Conservation (phyloP, 345 rosid species). For the Excoecaria agallocha region DNA sequence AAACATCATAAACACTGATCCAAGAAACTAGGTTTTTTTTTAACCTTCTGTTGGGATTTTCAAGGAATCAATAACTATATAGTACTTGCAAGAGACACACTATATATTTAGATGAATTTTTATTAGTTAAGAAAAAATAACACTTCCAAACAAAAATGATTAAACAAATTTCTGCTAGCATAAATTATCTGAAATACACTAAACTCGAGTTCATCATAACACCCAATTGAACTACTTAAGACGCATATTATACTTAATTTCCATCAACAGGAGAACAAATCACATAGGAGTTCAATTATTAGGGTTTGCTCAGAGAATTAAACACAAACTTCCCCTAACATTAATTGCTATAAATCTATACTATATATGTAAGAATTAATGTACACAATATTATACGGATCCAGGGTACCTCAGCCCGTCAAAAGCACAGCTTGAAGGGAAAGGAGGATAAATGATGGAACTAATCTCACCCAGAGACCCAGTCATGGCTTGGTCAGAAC, state of each 20-base stretch:
- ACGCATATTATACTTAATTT: conserved; percentile 13
- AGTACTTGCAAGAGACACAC: no score
- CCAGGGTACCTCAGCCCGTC: conserved; percentile 31
- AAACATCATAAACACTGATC: no score
- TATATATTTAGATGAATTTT: no score
- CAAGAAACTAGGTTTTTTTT: no score
- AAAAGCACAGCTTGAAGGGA: conserved; percentile 23
- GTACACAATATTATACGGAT: conserved; percentile 17
- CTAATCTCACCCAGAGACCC: conserved; percentile 32
- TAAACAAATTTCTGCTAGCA: not conserved
- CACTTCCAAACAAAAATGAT: not conserved
- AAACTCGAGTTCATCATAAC: not conserved
- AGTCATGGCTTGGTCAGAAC: conserved; percentile 13
- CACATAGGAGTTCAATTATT: conserved; percentile 18
- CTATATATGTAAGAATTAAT: not conserved
- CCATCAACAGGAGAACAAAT: conserved; percentile 8
- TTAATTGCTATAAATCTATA: conserved; percentile 10
- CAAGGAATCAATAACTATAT: no score
- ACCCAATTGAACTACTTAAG: not conserved
- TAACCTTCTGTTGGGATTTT: no score
- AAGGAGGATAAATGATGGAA: conserved; percentile 27
- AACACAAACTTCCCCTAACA: conserved; percentile 14
- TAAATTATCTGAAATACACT: conserved; percentile 8
- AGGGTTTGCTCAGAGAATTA: conserved; percentile 29
- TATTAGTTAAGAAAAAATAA: no score